Conservation (phyloP, 164 flowering plant genomes). For the Vitis riparia region DNA sequence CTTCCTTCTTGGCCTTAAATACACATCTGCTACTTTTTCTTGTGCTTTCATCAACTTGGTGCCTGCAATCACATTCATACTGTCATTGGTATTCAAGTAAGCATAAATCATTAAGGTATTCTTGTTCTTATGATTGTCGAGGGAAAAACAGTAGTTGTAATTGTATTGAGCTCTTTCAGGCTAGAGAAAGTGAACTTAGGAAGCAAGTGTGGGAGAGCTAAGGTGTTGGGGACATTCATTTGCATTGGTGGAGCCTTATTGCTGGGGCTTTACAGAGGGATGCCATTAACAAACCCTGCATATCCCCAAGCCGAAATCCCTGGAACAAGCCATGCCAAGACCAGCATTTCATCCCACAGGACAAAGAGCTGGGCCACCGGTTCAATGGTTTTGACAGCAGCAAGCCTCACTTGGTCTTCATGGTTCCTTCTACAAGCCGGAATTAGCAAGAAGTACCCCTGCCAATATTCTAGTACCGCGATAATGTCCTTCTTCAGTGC, state of each 20-base stretch:
- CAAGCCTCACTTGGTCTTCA: constrained; percentile 55
- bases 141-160: not conserved
- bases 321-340: not conserved
- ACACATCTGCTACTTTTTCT: constrained; percentile 61
- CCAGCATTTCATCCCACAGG: constrained; percentile 7
- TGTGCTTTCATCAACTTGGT: constrained; percentile 74
- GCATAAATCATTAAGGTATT: not conserved
- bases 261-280: constrained; percentile 62
- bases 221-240: constrained; percentile 55
- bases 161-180: constrained; percentile 23
- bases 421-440: constrained; percentile 75
- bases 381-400: constrained; percentile 37
- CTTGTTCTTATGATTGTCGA: not conserved
- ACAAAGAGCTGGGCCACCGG: constrained; percentile 49
- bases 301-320: constrained; percentile 6
- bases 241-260: constrained; percentile 59
- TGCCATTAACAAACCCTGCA: constrained; percentile 28
- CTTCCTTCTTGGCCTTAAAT: constrained; percentile 59
- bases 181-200: constrained; percentile 55
- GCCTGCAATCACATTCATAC: constrained; percentile 61
- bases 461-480: constrained; percentile 59
- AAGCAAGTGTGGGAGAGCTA: constrained; percentile 52
- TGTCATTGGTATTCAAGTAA: constrained; percentile 63
- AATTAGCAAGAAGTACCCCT: constrained; percentile 51
- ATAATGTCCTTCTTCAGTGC: constrained; percentile 51